Conservation (phyloP, 331 rosid species). For the Quercus phellos region DNA sequence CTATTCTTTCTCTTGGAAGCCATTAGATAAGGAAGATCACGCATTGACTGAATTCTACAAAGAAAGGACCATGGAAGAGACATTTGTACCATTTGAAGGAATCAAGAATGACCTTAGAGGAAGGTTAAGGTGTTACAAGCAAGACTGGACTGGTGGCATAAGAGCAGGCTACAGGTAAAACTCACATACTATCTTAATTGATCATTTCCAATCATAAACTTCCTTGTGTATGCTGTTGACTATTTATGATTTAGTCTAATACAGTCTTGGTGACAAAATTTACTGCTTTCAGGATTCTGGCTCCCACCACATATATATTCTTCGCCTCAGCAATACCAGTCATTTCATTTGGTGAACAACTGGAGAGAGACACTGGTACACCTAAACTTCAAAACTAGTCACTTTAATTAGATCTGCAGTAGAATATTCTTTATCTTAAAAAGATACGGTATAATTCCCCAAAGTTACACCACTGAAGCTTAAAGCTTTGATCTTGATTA, state of each 20-base stretch:
- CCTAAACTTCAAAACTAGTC: background rate
- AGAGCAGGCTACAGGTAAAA: slow-evolving; percentile 78
- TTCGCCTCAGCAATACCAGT: slow-evolving; percentile 98
- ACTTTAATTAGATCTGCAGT: background rate
- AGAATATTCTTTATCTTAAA: slow-evolving; percentile 13
- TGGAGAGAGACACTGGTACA: slow-evolving; percentile 79
- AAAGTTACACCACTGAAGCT: background rate
- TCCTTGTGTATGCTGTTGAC: background rate
- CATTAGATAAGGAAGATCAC: slow-evolving; percentile 3
- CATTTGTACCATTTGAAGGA: slow-evolving; percentile 84
- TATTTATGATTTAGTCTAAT: background rate
- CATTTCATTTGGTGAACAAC: slow-evolving; percentile 92
- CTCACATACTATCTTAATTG: background rate
- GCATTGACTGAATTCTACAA: background rate
- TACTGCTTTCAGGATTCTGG: slow-evolving; percentile 66
- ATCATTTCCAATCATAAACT: background rate
- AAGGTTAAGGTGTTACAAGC: slow-evolving; percentile 84
- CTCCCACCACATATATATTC: slow-evolving; percentile 96
- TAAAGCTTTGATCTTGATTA: background rate
- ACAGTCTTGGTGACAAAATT: background rate
- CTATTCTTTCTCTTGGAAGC: background rate
- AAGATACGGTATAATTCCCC: background rate
- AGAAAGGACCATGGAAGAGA: slow-evolving; percentile 68
- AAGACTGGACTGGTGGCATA: slow-evolving; percentile 89
- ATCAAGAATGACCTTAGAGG: slow-evolving; percentile 91